phyloP scores from a whole-genome alignment of 164 flowering plant species.

The Pachysandra terminalis region DNA sequence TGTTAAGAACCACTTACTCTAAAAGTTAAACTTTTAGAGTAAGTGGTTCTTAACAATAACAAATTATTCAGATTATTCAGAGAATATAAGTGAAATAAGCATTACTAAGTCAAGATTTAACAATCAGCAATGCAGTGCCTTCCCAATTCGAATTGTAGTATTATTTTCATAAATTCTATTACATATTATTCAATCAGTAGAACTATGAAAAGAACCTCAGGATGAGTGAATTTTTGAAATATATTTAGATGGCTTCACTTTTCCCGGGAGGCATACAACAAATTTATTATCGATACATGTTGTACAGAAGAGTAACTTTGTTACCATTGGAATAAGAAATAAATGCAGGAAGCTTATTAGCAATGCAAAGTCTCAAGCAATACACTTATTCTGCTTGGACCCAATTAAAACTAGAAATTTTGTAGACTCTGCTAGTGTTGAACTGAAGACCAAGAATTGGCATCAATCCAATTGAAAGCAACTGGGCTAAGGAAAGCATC shows the following conservation, averaged over 20 bases:
- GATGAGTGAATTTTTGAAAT: no score
- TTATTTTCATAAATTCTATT: no score
- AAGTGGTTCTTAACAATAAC: no score
- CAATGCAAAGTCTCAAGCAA: not conserved
- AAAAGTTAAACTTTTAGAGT: no score
- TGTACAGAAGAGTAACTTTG: not conserved
- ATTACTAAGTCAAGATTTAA: no score
- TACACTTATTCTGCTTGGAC: not conserved
- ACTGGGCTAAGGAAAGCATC: slow-evolving; percentile 86
- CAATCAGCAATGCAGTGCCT: no score
- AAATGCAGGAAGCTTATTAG: not conserved
- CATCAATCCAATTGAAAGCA: slow-evolving; percentile 84
- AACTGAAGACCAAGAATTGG: slow-evolving; percentile 77
- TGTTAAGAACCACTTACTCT: no score
- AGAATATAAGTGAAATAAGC: no score
- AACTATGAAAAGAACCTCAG: no score
- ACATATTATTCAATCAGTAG: no score
- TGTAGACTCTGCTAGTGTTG: slow-evolving; percentile 3
- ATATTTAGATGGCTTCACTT: not conserved
- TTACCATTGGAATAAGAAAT: not conserved
- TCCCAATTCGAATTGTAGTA: no score
- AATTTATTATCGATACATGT: not conserved
- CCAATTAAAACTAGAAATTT: not conserved
- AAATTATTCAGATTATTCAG: no score
- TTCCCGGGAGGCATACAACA: not conserved